Conservation (phyloP, 2,329 filamentous ascomycete species). For the Scopulariopsis brevicaulis region DNA sequence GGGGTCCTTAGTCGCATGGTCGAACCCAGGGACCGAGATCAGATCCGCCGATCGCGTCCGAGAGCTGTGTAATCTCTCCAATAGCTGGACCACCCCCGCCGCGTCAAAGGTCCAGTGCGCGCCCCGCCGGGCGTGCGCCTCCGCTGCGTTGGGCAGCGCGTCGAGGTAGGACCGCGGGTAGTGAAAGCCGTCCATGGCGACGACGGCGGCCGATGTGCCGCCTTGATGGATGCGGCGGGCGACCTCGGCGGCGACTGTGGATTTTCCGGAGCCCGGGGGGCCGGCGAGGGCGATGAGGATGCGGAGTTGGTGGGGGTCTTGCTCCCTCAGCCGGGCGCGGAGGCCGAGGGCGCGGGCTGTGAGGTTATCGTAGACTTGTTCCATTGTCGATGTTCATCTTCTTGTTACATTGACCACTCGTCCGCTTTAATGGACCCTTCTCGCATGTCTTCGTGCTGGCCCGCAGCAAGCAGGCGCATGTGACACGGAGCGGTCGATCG, state of each 20-base stretch:
- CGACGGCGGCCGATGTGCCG: slow-evolving; percentile 45
- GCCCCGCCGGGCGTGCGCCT: slow-evolving; percentile 71
- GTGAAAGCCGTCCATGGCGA: slow-evolving; percentile 97
- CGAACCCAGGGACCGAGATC: slow-evolving; percentile 68
- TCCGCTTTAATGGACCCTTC: background rate
- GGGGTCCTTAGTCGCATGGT: slow-evolving; percentile 73
- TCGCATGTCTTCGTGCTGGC: background rate
- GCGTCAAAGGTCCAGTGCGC: slow-evolving; percentile 92
- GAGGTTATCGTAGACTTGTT: background rate
- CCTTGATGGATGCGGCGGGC: background rate
- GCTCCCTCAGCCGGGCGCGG: background rate
- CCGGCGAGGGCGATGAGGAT: background rate
- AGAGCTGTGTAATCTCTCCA: slow-evolving; percentile 51
- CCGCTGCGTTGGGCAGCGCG: slow-evolving; percentile 65
- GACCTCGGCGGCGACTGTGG: background rate
- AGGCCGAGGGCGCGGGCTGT: background rate
- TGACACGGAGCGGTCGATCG: background rate
- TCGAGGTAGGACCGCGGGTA: slow-evolving; percentile 72
- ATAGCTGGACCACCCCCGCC: slow-evolving; percentile 54
- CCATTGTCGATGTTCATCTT: background rate
- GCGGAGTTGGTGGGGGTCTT: background rate
- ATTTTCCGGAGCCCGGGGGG: background rate
- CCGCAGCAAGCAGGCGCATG: too few species aligned
- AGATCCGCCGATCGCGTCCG: slow-evolving; percentile 17
- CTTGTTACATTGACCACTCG: background rate